A percentile compares a stretch with the other conserved stretches of the same genome.
phyloP scores from a whole-genome alignment of 106 monocot genomes.

The Xerophyta viscosa region DNA sequence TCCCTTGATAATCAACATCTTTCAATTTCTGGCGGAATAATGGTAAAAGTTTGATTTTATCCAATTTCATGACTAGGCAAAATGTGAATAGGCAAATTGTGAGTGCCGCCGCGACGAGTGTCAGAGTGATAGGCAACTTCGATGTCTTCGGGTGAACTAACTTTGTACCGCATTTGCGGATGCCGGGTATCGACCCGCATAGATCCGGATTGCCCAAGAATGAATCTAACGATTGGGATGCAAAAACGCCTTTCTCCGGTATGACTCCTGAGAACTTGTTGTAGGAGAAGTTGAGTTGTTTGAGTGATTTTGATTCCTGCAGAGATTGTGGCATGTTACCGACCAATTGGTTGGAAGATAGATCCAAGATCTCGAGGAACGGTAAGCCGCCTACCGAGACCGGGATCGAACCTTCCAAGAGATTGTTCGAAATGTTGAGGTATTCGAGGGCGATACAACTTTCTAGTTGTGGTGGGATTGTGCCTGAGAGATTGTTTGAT shows the following conservation, averaged over 20 bases:
- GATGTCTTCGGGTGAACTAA: constrained; percentile 1
- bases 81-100: constrained; percentile 9
- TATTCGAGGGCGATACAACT: constrained; percentile 71
- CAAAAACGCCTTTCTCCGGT: constrained; percentile 30
- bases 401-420: constrained; percentile 38
- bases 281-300: constrained; percentile 59
- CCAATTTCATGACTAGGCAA: constrained; percentile 7
- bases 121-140: constrained; percentile 12
- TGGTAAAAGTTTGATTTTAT: neutral
- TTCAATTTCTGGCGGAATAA: constrained; percentile 3
- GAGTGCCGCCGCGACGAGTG: constrained; percentile 6
- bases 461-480: constrained; percentile 64
- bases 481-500: constrained; percentile 52
- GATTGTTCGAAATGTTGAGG: constrained; percentile 71
- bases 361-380: constrained; percentile 47
- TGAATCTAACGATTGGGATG: constrained; percentile 19
- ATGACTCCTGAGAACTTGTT: constrained; percentile 60
- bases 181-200: constrained; percentile 35
- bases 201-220: constrained; percentile 45
- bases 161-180: constrained; percentile 14
- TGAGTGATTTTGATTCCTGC: constrained; percentile 33
- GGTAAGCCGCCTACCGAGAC: constrained; percentile 41
- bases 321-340: constrained; percentile 58
- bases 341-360: constrained; percentile 41
- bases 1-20: constrained; percentile 2